A percentile compares a stretch with the other conserved stretches of the same genome.
phyloP scores from a whole-genome alignment of 2,329 filamentous ascomycete genomes.

The Stromatinia cepivora region DNA sequence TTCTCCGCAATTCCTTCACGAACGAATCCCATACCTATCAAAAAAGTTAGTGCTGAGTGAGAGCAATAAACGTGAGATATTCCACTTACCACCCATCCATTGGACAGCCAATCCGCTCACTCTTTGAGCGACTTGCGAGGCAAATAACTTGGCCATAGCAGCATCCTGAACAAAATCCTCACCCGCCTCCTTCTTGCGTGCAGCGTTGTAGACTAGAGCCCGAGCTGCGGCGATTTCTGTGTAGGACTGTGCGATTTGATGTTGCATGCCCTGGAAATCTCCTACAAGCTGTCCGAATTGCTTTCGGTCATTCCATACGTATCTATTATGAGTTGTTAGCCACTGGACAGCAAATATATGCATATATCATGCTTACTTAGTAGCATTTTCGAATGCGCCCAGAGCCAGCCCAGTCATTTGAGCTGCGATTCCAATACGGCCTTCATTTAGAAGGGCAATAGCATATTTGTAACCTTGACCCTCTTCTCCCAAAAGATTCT shows the following conservation, averaged over 20 bases:
- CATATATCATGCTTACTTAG: conserved; percentile 53
- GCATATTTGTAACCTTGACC: conserved; percentile 98
- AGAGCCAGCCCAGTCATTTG: conserved; percentile 98
- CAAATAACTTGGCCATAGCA: conserved; percentile 96
- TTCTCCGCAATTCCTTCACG: conserved; percentile 96
- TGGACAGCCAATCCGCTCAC: conserved; percentile 87
- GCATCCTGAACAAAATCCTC: conserved; percentile 94
- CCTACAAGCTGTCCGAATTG: conserved; percentile 94
- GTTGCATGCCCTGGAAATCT: conserved; percentile 99
- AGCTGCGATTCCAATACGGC: conserved; percentile 94
- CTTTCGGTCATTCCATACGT: conserved; percentile 97
- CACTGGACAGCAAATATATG: not conserved
- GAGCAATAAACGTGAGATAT: not conserved
- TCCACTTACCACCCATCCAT: conserved; percentile 82
- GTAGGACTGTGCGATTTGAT: conserved; percentile 95
- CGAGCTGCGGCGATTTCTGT: conserved; percentile 90
- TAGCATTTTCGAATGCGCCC: conserved; percentile 93
- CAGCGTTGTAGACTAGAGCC: conserved; percentile 91
- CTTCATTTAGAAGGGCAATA: conserved; percentile 91
- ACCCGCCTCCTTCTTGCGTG: conserved; percentile 96
- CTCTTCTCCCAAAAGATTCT: conserved; percentile 82
- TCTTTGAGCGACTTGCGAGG: conserved; percentile 86
- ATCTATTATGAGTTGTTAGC: conserved; percentile 49
- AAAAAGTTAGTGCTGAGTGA: conserved; percentile 5
- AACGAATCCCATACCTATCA: conserved; percentile 80